phyloP scores from a whole-genome alignment of 2,329 filamentous ascomycete genomes.

The Ascochyta pisi region DNA sequence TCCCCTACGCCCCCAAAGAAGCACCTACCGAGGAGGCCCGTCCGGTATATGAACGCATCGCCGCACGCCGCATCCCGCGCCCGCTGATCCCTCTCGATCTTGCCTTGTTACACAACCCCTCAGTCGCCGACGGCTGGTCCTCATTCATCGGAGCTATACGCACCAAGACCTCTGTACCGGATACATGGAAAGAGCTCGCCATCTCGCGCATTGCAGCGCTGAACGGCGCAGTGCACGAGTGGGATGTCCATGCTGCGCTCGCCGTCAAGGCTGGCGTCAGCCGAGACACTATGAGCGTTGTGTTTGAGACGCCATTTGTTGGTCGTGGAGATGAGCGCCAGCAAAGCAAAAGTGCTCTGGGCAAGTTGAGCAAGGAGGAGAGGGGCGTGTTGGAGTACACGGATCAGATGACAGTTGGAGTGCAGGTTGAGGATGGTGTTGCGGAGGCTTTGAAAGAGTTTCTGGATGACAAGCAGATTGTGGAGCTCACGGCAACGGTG shows the following conservation, averaged over 20 bases:
- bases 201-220: constrained; percentile 83
- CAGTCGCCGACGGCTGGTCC: constrained; percentile 66
- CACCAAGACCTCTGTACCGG: constrained; percentile 59
- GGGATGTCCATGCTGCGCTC: constrained; percentile 75
- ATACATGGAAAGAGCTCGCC: constrained; percentile 72
- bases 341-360: constrained; percentile 25
- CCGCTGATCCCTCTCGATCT: constrained; percentile 63
- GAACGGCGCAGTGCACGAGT: constrained; percentile 86
- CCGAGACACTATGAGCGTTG: constrained; percentile 62
- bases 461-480: constrained; percentile 74
- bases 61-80: constrained; percentile 59
- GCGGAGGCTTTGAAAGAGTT: constrained; percentile 67
- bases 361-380: constrained; percentile 57
- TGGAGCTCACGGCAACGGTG: constrained; percentile 80
- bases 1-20: constrained; percentile 61
- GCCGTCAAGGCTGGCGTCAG: constrained; percentile 67
- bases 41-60: constrained; percentile 60
- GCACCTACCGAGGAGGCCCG: constrained; percentile 55
- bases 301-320: constrained; percentile 35
- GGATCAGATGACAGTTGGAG: constrained; percentile 82
- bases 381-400: constrained; percentile 75
- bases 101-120: constrained; percentile 62
- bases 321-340: constrained; percentile 23
- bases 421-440: constrained; percentile 71
- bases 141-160: constrained; percentile 65